These are phyloP conservation scores for Trichoderma simmonsii DNA, from an alignment of 2,329 filamentous ascomycete species.

Conservation along the genomic window DNA sequence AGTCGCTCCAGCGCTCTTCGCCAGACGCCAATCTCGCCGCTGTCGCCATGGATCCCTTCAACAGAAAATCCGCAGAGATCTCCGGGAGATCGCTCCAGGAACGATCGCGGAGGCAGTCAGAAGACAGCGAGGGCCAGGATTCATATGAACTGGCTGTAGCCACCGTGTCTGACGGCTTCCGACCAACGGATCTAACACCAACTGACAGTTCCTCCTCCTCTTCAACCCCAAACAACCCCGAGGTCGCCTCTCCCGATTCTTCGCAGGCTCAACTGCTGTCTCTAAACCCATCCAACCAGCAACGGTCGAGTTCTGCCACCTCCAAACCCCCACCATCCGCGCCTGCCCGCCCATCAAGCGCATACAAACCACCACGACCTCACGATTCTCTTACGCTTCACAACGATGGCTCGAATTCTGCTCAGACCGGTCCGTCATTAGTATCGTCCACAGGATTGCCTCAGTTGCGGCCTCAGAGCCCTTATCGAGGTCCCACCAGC, in stretches of 20 bases:
- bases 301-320: conserved; percentile 3
- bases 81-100: conserved; percentile 44
- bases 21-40: conserved; percentile 17
- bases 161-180: conserved; percentile 53
- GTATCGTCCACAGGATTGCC: conserved; percentile 35
- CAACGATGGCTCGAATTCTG: conserved; percentile 45
- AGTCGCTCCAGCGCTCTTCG: background rate
- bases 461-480: conserved; percentile 52
- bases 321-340: conserved; percentile 23
- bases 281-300: background rate
- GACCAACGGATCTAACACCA: conserved; percentile 32
- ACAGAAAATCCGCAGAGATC: conserved; percentile 37
- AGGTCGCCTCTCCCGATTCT: conserved; percentile 23
- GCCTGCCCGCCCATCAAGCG: conserved; percentile 50
- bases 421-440: conserved; percentile 12
- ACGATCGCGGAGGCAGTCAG: conserved; percentile 37
- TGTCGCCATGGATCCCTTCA: conserved; percentile 40
- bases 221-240: conserved; percentile 17
- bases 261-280: conserved; percentile 8
- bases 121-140: conserved; percentile 39
- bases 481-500: conserved; percentile 66
- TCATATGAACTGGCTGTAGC: conserved; percentile 49
- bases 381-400: conserved; percentile 51
- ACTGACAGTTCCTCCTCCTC: background rate
- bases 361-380: conserved; percentile 49